Evolutionary conservation across 225 moss, liverwort and hornwort genomes (phyloP).

Genomic region (Bryoerythrophyllum caledonicum): DNA sequence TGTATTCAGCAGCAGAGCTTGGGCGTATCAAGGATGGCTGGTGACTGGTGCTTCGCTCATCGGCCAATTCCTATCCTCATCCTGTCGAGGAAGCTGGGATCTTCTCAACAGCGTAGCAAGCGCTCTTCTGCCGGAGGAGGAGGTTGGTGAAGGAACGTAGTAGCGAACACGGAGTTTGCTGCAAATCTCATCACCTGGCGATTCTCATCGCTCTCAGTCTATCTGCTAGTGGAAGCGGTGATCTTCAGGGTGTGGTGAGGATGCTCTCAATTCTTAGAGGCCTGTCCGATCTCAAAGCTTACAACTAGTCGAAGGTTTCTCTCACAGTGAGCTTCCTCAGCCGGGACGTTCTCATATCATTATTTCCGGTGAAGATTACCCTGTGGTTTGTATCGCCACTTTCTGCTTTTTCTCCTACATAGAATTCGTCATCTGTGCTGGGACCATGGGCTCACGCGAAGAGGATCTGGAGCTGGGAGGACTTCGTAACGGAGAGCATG

Average conservation of each 20-base stretch:
- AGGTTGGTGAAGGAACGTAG: constrained; percentile 26
- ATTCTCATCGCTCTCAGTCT: constrained; percentile 13
- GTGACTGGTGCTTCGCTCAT: constrained; percentile 65
- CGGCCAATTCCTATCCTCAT: constrained; percentile 60
- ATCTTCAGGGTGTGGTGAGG: constrained; percentile 17
- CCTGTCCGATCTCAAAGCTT: constrained; percentile 6
- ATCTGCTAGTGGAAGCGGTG: too few species aligned
- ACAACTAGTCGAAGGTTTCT: constrained; percentile 8
- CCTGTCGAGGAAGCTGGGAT: constrained; percentile 64
- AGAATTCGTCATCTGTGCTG: constrained; percentile 16
- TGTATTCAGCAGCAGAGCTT: neutral
- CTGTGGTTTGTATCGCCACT: neutral
- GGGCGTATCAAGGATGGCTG: constrained; percentile 41
- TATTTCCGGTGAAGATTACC: too few species aligned
- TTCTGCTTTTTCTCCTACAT: neutral
- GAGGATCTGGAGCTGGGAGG: constrained; percentile 38
- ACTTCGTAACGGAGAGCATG: constrained; percentile 8
- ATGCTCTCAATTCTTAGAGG: constrained; percentile 8
- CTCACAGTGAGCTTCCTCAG: constrained; percentile 2
- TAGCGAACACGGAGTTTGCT: neutral
- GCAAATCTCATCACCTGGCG: neutral
- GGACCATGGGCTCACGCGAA: constrained; percentile 31
- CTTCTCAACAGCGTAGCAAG: constrained; percentile 67
- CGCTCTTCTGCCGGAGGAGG: constrained; percentile 43
- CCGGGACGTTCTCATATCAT: neutral